Conservation (phyloP, 1,284 basidiomycete genomes). For the Cutaneotrichosporon cavernicola region DNA sequence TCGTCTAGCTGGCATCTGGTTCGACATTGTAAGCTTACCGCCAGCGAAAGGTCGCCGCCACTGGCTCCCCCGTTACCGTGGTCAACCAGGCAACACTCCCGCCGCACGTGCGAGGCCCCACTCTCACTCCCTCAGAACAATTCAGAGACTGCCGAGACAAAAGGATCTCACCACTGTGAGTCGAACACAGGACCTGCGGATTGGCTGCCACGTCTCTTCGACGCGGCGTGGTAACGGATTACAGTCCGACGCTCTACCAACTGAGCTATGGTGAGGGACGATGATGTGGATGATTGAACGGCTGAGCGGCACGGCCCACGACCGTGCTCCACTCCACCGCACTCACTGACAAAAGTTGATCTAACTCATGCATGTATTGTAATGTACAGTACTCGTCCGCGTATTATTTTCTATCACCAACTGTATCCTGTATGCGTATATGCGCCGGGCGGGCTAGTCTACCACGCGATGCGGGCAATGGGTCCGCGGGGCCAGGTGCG, state of each 20-base stretch:
- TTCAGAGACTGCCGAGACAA: background rate
- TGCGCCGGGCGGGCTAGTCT: background rate
- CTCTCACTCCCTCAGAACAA: background rate
- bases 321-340: no score
- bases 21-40: no score
- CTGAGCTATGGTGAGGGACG: constrained; percentile 11
- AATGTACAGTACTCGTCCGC: no score
- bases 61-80: no score
- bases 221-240: background rate
- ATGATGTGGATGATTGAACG: no score
- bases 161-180: constrained; percentile 11
- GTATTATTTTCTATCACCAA: no score
- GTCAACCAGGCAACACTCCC: background rate
- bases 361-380: no score
- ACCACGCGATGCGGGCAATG: constrained; percentile 54
- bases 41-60: background rate
- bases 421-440: no score
- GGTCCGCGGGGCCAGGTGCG: constrained; percentile 50
- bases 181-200: constrained; percentile 12
- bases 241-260: constrained; percentile 15
- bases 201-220: background rate
- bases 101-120: background rate
- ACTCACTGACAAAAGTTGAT: no score
- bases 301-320: no score
- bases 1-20: no score